Percentiles rank a stretch among this genome's conserved stretches.
phyloP scores from a whole-genome alignment of 352 stramenopile genomes.

The Ophiocytium majus region DNA sequence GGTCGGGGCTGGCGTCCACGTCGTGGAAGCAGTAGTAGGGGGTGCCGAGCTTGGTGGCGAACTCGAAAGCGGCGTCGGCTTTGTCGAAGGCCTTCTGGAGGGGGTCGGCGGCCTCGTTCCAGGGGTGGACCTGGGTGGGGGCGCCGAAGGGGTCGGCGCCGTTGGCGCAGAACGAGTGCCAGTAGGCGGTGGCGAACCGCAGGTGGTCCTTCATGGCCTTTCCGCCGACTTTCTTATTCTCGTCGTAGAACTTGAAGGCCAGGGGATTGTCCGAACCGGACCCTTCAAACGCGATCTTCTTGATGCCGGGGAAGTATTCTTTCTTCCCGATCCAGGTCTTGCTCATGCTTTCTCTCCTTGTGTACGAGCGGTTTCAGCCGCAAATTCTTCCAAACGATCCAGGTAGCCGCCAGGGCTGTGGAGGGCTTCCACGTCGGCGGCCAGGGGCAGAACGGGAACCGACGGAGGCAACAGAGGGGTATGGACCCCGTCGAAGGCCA shows the following conservation, averaged over 20 bases:
- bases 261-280: slow-evolving; percentile 62
- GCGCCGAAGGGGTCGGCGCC: slow-evolving; percentile 66
- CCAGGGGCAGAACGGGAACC: no score
- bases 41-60: slow-evolving; percentile 76
- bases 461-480: no score
- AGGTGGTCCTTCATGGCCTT: slow-evolving; percentile 68
- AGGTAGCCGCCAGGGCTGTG: no score
- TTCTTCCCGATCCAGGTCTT: no score
- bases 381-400: no score
- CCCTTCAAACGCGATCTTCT: slow-evolving; percentile 69
- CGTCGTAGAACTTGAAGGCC: slow-evolving; percentile 73
- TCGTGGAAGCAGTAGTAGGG: slow-evolving; percentile 80
- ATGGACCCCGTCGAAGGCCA: no score
- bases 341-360: no score
- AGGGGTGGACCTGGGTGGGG: slow-evolving; percentile 59
- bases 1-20: slow-evolving; percentile 75
- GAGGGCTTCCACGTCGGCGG: no score
- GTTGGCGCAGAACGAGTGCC: slow-evolving; percentile 65
- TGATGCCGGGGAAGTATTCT: no score
- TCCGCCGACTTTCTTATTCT: slow-evolving; percentile 69
- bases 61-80: slow-evolving; percentile 75
- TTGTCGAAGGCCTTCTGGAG: slow-evolving; percentile 71
- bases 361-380: no score
- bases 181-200: slow-evolving; percentile 60
- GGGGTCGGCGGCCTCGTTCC: slow-evolving; percentile 62